A percentile compares a stretch with the other conserved stretches of the same genome.
These are phyloP conservation scores for Phaseolus lunatus DNA, from an alignment of 306 rosid species.

Conservation along the genomic window DNA sequence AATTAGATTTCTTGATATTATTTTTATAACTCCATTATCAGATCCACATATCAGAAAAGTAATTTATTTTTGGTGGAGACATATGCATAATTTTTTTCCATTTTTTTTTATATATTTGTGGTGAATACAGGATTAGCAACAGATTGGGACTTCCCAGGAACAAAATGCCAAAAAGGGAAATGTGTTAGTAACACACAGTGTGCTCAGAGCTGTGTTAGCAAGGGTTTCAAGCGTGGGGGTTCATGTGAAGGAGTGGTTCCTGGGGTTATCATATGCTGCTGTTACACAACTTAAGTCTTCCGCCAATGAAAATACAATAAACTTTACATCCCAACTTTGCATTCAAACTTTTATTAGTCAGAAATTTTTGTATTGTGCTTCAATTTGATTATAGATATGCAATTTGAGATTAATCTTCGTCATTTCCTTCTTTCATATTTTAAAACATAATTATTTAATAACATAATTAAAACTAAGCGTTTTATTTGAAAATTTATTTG, in stretches of 20 bases:
- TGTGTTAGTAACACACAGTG: neutral
- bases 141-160: neutral
- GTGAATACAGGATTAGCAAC: neutral
- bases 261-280: neutral
- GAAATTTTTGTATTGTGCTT: neutral
- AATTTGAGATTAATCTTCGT: too few relatives aligned
- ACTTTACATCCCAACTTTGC: neutral
- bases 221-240: neutral
- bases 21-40: too few relatives aligned
- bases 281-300: neutral
- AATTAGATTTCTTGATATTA: too few relatives aligned
- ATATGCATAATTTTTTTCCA: too few relatives aligned
- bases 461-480: too few relatives aligned
- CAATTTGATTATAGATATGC: neutral
- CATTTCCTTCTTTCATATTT: too few relatives aligned
- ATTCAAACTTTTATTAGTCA: too few relatives aligned
- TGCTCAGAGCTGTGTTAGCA: neutral
- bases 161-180: neutral
- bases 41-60: too few relatives aligned
- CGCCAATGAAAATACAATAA: neutral
- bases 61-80: too few relatives aligned
- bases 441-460: too few relatives aligned
- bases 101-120: neutral
- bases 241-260: neutral
- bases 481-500: too few relatives aligned